A percentile compares a stretch with the other conserved stretches of the same genome.
Conservation (phyloP, 306 rosid genomes). For the Prunus persica region Prunus_persica_NCBIv2 NC_034009.1:14646001-14646500, state of each 20-base stretch:
- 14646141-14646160: neutral
- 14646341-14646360: neutral
- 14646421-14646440: neutral
- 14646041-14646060: neutral
- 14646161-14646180: neutral
- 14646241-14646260: neutral
- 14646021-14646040: neutral
- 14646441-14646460: neutral
- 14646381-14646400: neutral
- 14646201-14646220: neutral
- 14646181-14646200: neutral
- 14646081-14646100: neutral
- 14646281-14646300: neutral
- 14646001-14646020: neutral
- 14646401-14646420: neutral
- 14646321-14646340: neutral
- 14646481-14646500: slow-evolving; percentile 11
- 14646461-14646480: neutral
- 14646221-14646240: neutral
- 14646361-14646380: neutral
- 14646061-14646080: neutral
- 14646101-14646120: neutral
- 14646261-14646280: neutral
- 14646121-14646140: neutral
- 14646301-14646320: neutral